phyloP scores from a whole-genome alignment of 1,284 basidiomycete genomes.

The Cryptococcus wingfieldii region DNA sequence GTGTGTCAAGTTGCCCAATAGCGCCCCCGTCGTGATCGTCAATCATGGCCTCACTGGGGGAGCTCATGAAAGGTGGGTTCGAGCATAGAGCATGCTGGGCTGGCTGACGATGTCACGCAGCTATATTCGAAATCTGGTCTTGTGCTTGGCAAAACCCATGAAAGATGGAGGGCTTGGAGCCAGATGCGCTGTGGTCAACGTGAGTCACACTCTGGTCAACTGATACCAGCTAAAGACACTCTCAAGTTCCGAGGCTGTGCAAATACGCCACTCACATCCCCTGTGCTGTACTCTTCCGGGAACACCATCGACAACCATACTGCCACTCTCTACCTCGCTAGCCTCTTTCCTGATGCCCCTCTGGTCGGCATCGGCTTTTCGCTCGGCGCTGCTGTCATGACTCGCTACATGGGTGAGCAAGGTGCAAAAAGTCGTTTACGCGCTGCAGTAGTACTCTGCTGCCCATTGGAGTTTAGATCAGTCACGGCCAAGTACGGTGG shows the following conservation, averaged over 20 bases:
- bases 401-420: conserved; percentile 82
- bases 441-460: conserved; percentile 71
- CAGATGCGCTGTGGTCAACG: conserved; percentile 74
- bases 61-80: conserved; percentile 60
- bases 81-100: too few species aligned
- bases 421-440: conserved; percentile 64
- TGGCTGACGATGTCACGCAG: conserved; percentile 23
- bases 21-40: conserved; percentile 72
- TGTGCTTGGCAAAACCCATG: conserved; percentile 59
- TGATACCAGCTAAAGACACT: neutral
- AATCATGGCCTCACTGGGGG: conserved; percentile 81
- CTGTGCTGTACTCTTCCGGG: conserved; percentile 71
- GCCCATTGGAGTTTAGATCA: conserved; percentile 44
- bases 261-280: conserved; percentile 61
- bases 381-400: conserved; percentile 83
- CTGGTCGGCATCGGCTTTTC: conserved; percentile 85
- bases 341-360: conserved; percentile 70
- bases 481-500: conserved; percentile 25
- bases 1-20: conserved; percentile 54
- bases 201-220: conserved; percentile 9
- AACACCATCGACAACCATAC: conserved; percentile 78
- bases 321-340: conserved; percentile 68
- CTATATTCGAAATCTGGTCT: conserved; percentile 74
- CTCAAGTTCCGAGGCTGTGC: conserved; percentile 42
- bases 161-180: conserved; percentile 74